phyloP scores from a whole-genome alignment of 2,329 filamentous ascomycete species.

The Fusarium longipes region DNA sequence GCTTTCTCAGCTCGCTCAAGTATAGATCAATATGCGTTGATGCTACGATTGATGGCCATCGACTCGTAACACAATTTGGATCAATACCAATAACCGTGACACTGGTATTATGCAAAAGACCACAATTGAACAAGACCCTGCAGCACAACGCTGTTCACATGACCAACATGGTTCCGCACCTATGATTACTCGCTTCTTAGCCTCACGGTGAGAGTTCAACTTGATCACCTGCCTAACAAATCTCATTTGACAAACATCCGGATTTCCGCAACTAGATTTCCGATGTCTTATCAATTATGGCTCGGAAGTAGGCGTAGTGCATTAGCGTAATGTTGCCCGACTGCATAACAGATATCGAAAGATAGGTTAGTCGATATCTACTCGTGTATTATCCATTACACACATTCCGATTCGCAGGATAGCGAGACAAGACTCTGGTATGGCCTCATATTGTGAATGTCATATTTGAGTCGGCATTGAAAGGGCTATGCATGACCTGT shows the following conservation, averaged over 20 bases:
- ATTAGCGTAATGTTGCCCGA: slow-evolving; percentile 4
- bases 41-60: not conserved
- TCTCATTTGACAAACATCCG: not conserved
- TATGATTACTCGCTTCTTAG: not conserved
- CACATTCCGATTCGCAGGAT: slow-evolving; percentile 3
- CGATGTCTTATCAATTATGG: not conserved
- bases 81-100: not conserved
- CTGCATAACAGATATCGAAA: not conserved
- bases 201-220: not conserved
- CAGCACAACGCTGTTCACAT: not conserved
- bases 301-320: slow-evolving; percentile 4
- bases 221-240: not conserved
- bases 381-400: not conserved
- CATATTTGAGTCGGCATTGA: not conserved
- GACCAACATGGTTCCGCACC: not conserved
- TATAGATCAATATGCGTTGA: not conserved
- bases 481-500: not conserved
- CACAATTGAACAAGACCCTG: not conserved
- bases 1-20: too few relatives aligned
- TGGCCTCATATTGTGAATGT: not conserved
- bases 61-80: too few relatives aligned
- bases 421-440: not conserved
- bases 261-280: slow-evolving; percentile 1
- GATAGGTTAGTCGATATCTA: not conserved
- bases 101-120: not conserved